These are phyloP conservation scores for Nepenthes mirabilis DNA, from an alignment of 148 eudicot genomes.

Conservation along the genomic window DNA sequence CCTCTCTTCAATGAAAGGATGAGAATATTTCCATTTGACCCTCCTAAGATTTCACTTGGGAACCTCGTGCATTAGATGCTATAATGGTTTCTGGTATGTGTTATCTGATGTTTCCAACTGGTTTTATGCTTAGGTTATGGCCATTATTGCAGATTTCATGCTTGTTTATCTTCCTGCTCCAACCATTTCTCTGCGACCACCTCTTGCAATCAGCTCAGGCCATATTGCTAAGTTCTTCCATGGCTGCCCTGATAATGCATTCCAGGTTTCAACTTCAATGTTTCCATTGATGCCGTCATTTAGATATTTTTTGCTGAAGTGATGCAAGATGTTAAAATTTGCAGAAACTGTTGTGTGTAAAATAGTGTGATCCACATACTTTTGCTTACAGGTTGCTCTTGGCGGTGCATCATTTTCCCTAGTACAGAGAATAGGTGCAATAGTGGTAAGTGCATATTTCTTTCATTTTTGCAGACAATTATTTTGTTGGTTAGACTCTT, in stretches of 20 bases:
- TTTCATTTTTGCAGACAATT: not conserved
- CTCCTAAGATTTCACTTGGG: too few species aligned
- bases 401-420: constrained; percentile 73
- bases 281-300: not conserved
- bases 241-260: constrained; percentile 88
- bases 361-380: constrained; percentile 1
- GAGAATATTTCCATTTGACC: too few species aligned
- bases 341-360: too few species aligned
- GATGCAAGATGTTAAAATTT: not conserved
- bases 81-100: not conserved
- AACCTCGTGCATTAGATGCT: not conserved
- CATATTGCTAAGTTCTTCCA: constrained; percentile 61
- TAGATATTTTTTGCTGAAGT: not conserved
- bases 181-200: constrained; percentile 65
- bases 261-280: constrained; percentile 44
- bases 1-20: too few species aligned
- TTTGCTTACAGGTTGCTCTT: constrained; percentile 51
- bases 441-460: constrained; percentile 43
- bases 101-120: constrained; percentile 8
- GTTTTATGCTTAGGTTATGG: constrained; percentile 66
- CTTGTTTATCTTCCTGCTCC: constrained; percentile 99
- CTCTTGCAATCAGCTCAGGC: constrained; percentile 59
- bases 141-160: constrained; percentile 94
- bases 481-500: not conserved
- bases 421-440: constrained; percentile 74